Base-by-base conservation (phyloP, 208 protist genomes). In the Angomonas ambiguus region DNA sequence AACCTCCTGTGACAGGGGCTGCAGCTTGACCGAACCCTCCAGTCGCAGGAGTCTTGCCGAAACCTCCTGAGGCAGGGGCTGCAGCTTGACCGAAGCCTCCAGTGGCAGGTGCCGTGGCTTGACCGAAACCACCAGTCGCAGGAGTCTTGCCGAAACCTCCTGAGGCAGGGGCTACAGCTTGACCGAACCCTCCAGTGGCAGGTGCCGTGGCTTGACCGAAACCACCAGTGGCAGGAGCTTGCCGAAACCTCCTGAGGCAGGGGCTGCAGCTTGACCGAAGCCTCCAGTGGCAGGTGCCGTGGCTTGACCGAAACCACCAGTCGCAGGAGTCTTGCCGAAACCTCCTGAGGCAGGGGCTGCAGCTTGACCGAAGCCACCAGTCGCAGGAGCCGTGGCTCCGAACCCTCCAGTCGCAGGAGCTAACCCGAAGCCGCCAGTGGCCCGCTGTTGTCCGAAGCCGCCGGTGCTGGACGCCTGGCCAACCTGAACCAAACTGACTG, bases 321-420 rank as follows among this genome's bases (percentile, higher is more conserved):
- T 35, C 32, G 59, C 38, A 10, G 77, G 18, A 2, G 57, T 27
- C 25, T 48, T 41, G 51, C 72, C 72, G 51, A 71, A 65, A 1
- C 69, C 69, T 45, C 62, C 42, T 18, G 58, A 33, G 13, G 33
- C 69, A 24, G 66, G 28, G 24, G 71, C 42, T 2, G 67, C 34
- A 34, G 65, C 8, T 2, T 42, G 45, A 11, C 33, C 89, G 85
- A 13, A 84, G 81, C 2, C 89, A 81, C 51, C 86, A 87, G 33
- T 91, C 81, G n/a, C 88, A 85, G 2, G 75, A 74, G 65, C 90
- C 32, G 65, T 18, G 2, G 62, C 49, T 2, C 71, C 67, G 34
- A 77, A 76, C 4, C 72, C 72, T 28, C 55, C 20, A 10, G 72
- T 41, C 89, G 84, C 28, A 71, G 83, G n/a, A 76, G 69, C 60